Evolutionary conservation across 1,139 yeast species (phyloP), one percentile per base, ranked within the genome.

Genomic region (Schwanniomyces etchellsii): DNA sequence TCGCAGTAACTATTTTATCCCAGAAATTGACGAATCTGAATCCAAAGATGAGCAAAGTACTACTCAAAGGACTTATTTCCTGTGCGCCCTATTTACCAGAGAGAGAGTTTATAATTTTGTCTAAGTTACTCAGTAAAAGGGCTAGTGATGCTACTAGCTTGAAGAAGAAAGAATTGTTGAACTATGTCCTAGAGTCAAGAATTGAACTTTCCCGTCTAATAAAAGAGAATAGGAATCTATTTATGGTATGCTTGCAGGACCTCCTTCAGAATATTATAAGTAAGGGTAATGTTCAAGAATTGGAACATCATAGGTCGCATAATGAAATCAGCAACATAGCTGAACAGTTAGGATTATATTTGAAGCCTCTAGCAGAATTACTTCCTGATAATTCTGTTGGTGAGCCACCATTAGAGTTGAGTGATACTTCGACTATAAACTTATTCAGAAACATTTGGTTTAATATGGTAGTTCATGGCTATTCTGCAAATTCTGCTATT

Each of bases 361-460:
- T 91, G 36, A 70, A 66, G 28, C 96, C 96, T 0, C 63, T 91
- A 42, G 93, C 96, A 0, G 69, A 63, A 17, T 58, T 88, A 24
- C 64, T 88, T 33, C 96, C 96, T 2, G 59, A 66, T 26, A 64
- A 70, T 10, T 65, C 67, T 21, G 55, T 57, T 14, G 60, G 58
- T 29, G 71, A 49, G 34, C 42, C 39, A 35, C 66, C 66, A 3
- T 52, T 65, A 34, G 39, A 47, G 18, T 16, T 14, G 9, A 11
- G 13, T 10, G 73, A 75, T 33, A 60, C 70, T 25, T 64, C 59
- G 11, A 67, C 74, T 2, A 59, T 74, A 32, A 63, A 72, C 27
- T 60, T 81, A 35, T 86, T 89, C 61, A 75, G 95, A 48, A 84
- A 91, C 52, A 77, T 86, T 29, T 93, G 99, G 99, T 88, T 84